Base-by-base conservation (phyloP, 2,329 filamentous ascomycete genomes). In the Chaetothyriales sp. region DNA sequence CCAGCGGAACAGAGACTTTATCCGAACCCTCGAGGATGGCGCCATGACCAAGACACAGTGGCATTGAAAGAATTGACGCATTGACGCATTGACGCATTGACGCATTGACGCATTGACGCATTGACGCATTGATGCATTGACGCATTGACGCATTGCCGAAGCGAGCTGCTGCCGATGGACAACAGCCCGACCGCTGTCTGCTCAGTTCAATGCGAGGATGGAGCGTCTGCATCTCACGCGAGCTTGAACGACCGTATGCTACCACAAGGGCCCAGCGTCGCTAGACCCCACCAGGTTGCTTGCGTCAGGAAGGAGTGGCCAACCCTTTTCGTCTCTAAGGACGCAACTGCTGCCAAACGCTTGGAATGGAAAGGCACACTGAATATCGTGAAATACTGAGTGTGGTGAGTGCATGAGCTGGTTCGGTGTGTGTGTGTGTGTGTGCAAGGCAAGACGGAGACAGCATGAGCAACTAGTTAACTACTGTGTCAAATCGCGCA, bases 1-100 rank as follows among this genome's bases (percentile, higher is more conserved):
- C 51, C 65, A 70, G 46, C 69, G 74, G 52, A 76, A 89, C 63
- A 77, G 89, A 44, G 90, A 97, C 65, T 95, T 98, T 65, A 94
- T 98, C 62, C 82, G 92, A 51, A 95, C 86, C 56, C 73, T 98
- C 57, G 92, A 98, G 69, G 92, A 97, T 69, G 80, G 92, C 37
- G 95, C 89, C 1, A 73, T 97, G 51, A 75, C 73, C 59, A 74
- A 78, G 58, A 80, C 82, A 73, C 86, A 92, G 68, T 94, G 84
- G 77, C 77, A 80, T 62, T 81, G 72, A 74, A 50, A 45, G 5
- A 20, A n/a, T 44, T 13, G 33, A 40, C 15, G 33, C 10, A 15
- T 40, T 40, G 10, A 2, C 13, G 13, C n/a, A n/a, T n/a, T n/a
- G n/a, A n/a, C n/a, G n/a, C n/a, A n/a, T n/a, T n/a, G n/a, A n/a